Base-by-base conservation (phyloP, 768 basidiomycete genomes). In the Calocera cornea region DNA sequence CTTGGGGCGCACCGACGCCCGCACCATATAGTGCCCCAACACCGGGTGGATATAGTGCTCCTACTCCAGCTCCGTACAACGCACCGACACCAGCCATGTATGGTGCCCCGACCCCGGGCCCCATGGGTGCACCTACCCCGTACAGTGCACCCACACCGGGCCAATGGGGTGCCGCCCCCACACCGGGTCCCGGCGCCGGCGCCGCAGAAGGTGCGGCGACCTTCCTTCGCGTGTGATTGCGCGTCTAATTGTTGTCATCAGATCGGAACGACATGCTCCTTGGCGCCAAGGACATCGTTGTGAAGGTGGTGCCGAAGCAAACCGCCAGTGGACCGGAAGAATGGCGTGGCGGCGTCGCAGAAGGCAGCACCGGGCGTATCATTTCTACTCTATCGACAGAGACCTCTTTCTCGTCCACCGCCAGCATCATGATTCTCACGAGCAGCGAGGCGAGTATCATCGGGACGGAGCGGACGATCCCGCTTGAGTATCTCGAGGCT, bases 31-130 rank as follows among this genome's bases (percentile, higher is more conserved):
- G 67, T 31, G 70, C 73, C 8, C 67, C 69, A 27, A 66, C 47
- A 68, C 64, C 34, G 40, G 65, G 41, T 31, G 34, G 69, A 17
- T 77, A 76, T 36, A 74, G 76, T 41, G 79, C 79, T 2, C 73
- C 79, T 10, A 81, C 80, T 5, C 80, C 81, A 10, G 74, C 72
- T 16, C 71, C 69, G 19, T 73, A 72, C 49, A 29, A 22, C 3
- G 65, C 69, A 1, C 78, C 77, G 16, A 77, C 78, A 34, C 77
- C 78, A 12, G 77, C 74, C 41, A 66, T 47, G 68, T 63, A 47
- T 60, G 67, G 70, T 64, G 69, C 64, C 22, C 69, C 68, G 33
- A 68, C 66, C 16, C 70, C 64, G 14, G 54, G 44, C 44, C 44
- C 44, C 24, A 17, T 47, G 44, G 19, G 44, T 24, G 44, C 19